Base-by-base conservation (phyloP, 2,329 filamentous ascomycete genomes). In the Pezicula carpinea region DNA sequence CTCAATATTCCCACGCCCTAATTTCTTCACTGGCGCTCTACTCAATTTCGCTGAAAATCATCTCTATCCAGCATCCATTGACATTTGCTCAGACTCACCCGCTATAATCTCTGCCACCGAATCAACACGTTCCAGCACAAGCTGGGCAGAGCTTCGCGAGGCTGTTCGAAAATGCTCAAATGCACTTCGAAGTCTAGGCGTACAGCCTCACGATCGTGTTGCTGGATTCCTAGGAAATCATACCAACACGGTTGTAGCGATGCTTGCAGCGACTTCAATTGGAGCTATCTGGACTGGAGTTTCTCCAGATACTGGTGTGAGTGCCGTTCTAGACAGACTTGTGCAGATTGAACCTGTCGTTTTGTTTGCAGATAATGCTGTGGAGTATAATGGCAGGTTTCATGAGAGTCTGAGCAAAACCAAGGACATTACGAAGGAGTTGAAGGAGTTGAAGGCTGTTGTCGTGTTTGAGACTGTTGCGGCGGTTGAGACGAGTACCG, bases 31-130 rank as follows among this genome's bases (percentile, higher is more conserved):
- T 47, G 85, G 84, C 8, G 79, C 87, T 13, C 82, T 74, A 48
- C 74, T 97, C 54, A 99, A 97, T 67, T 97, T 96, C 64, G 91
- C 92, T 21, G 89, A 97, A 70, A 99, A 99, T 65, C 74, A 97
- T 45, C 80, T 99, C 3, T 96, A 85, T 64, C 92, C 92, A 3
- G 74, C 73, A 42, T 71, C 77, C 32, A 68, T 67, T 18, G 59
- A 69, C 13, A 66, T 82, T 6, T 70, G 85, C 53, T 77, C 83
- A 43, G 67, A 80, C 39, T 73, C 77, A 4, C 68, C 79, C 6
- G 91, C 91, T 15, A 76, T 95, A 39, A 86, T 96, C 58, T 87
- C 86, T 21, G 84, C 81, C 4, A 96, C 89, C 10, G 92, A 97
- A 69, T 65, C 73, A 14, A 80, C 79, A 2, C 64, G 68, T 42